A percentile compares a stretch with the other conserved stretches of the same genome.
Conservation (phyloP, 306 rosid species). For the Cicer pinnatifidum region DNA sequence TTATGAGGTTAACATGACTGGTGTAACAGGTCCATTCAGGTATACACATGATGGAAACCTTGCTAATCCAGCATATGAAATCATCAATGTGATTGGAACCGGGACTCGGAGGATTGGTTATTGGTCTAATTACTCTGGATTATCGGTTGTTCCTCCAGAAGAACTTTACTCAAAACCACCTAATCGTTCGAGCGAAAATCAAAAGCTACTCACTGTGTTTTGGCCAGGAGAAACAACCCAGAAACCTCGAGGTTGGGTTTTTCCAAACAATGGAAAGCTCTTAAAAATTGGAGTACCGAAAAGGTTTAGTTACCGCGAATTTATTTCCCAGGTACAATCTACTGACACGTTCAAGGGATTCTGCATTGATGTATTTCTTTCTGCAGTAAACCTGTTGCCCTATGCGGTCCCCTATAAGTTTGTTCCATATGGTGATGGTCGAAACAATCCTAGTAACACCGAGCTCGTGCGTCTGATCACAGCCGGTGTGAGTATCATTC, state of each 20-base stretch:
- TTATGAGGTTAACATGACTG: constrained; percentile 74
- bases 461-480: constrained; percentile 77
- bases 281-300: constrained; percentile 79
- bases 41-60: constrained; percentile 67
- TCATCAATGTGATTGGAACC: constrained; percentile 81
- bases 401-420: constrained; percentile 85
- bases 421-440: constrained; percentile 73
- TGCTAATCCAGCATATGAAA: constrained; percentile 77
- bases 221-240: constrained; percentile 88
- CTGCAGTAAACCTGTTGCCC: constrained; percentile 80
- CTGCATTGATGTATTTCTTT: constrained; percentile 86
- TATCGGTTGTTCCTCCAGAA: constrained; percentile 73
- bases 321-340: constrained; percentile 62
- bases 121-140: constrained; percentile 91
- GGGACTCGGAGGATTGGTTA: constrained; percentile 80
- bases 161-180: constrained; percentile 65
- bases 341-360: constrained; percentile 78
- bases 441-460: constrained; percentile 62
- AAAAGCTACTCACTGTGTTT: constrained; percentile 57
- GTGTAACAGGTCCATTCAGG: constrained; percentile 68
- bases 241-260: constrained; percentile 94
- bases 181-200: constrained; percentile 60
- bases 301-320: constrained; percentile 72
- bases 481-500: constrained; percentile 69
- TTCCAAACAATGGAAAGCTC: constrained; percentile 81